These are phyloP conservation scores for Naumovozyma baii DNA, from an alignment of 805 yeast genomes.

Conservation along the genomic window DNA sequence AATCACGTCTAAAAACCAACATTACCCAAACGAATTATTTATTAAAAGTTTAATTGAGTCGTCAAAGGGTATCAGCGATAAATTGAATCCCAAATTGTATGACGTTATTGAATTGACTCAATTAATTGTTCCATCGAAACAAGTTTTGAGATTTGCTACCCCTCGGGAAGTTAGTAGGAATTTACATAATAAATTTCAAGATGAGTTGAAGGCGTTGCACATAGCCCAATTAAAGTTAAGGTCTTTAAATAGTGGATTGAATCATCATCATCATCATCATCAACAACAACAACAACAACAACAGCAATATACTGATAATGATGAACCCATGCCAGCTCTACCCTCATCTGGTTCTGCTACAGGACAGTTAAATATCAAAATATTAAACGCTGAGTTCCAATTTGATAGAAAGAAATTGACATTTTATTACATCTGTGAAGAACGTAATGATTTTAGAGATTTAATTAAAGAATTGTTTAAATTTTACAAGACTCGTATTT, in stretches of 20 bases:
- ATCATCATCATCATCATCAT: slow-evolving; percentile 5
- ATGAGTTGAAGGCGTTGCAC: slow-evolving; percentile 62
- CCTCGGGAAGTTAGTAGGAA: slow-evolving; percentile 54
- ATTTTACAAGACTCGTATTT: slow-evolving; percentile 68
- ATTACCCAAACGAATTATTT: slow-evolving; percentile 22
- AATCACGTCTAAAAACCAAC: slow-evolving; percentile 25
- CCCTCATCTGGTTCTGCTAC: slow-evolving; percentile 9
- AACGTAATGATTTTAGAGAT: slow-evolving; percentile 64
- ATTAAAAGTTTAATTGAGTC: slow-evolving; percentile 21
- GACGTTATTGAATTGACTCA: slow-evolving; percentile 38
- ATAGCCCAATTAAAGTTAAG: slow-evolving; percentile 51
- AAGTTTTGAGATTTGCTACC: slow-evolving; percentile 66
- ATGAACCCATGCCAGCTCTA: slow-evolving; percentile 10
- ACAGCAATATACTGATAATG: slow-evolving; percentile 12
- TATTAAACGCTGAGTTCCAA: slow-evolving; percentile 71
- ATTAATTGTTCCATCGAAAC: slow-evolving; percentile 66
- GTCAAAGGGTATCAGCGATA: slow-evolving; percentile 18
- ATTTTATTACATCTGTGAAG: slow-evolving; percentile 56
- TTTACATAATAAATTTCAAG: slow-evolving; percentile 54
- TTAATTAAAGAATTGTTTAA: slow-evolving; percentile 65
- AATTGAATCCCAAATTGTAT: slow-evolving; percentile 27
- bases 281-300: slow-evolving; percentile 11
- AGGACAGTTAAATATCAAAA: slow-evolving; percentile 40
- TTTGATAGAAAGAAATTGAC: slow-evolving; percentile 72
- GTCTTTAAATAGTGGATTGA: slow-evolving; percentile 21